Evolutionary conservation across 805 yeast species (phyloP), one percentile per base, ranked within the genome.

Genomic region (Wickerhamomyces chambardii): DNA sequence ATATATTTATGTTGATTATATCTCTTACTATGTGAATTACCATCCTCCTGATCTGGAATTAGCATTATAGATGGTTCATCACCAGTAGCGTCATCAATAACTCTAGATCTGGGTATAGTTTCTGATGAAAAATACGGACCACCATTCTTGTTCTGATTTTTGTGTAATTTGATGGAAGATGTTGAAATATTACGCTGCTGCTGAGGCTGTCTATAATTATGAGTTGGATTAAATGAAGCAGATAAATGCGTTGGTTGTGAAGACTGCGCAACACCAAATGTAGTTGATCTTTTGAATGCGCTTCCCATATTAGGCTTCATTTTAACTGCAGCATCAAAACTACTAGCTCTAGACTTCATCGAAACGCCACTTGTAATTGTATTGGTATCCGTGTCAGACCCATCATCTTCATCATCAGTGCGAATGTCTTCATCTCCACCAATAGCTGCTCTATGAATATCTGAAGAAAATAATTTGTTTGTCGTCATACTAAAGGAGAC

Each of bases 401-500:
- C 56, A 24, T 24, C 9, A 24, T 38, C 46, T 28, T 52, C 63
- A 35, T 51, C 50, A 11, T 54, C 47, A 15, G 52, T 44, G 9
- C 58, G 52, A 18, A 51, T 48, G 3, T 45, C 55, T 4, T 40
- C 36, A 15, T 37, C 36, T 8, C 27, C 27, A 18, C 22, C 27
- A 17, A 36, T 42, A 16, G 42, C 38, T 1, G 45, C 44, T 10
- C 33, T 40, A 26, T 39, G 27, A 15, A 54, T 39, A 17, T 47
- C 66, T 24, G 58, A 43, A 15, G 57, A 59, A 8, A 57, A 56
- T 4, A 77, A 58, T 44, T 62, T 64, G 37, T 68, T 74, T 1
- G 90, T 73, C 38, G 78, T 78, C 79, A 89, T 83, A 34, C 80
- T 78, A 39, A 84, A 70, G 1, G 92, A 77, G 4, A 87, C 73